Conservation (phyloP, 495 filamentous ascomycete genomes). For the Penicillium waksmanii region DNA sequence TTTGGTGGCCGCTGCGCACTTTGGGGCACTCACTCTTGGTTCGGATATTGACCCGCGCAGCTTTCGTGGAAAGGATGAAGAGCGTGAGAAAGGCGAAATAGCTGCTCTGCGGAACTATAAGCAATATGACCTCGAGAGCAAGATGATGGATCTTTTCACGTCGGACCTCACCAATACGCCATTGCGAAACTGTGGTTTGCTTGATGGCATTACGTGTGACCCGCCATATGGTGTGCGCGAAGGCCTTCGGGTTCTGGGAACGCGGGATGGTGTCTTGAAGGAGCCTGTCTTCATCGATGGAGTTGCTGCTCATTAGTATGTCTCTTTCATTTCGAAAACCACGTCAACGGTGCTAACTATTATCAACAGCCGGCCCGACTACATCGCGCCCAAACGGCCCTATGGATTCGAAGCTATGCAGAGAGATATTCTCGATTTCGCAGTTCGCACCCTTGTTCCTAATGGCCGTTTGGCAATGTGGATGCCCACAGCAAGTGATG, state of each 20-base stretch:
- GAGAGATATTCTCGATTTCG: conserved; percentile 84
- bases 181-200: conserved; percentile 57
- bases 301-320: conserved; percentile 56
- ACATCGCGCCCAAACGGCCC: conserved; percentile 84
- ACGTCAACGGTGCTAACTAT: conserved; percentile 14
- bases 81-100: conserved; percentile 42
- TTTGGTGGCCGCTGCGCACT: conserved; percentile 82
- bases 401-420: conserved; percentile 92
- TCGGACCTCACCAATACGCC: conserved; percentile 91
- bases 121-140: conserved; percentile 72
- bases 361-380: conserved; percentile 64
- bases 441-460: conserved; percentile 76
- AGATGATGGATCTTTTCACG: conserved; percentile 76
- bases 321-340: neutral
- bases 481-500: conserved; percentile 94
- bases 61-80: conserved; percentile 69
- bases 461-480: conserved; percentile 85
- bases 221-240: conserved; percentile 98
- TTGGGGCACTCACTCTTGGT: conserved; percentile 78
- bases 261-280: conserved; percentile 63
- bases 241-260: conserved; percentile 84
- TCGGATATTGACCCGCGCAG: conserved; percentile 92
- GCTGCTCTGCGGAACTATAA: conserved; percentile 75
- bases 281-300: conserved; percentile 71
- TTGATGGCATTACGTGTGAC: conserved; percentile 96